These are phyloP conservation scores for Dactylonectria estremocensis DNA, from an alignment of 2,329 filamentous ascomycete genomes.

Conservation along the genomic window DNA sequence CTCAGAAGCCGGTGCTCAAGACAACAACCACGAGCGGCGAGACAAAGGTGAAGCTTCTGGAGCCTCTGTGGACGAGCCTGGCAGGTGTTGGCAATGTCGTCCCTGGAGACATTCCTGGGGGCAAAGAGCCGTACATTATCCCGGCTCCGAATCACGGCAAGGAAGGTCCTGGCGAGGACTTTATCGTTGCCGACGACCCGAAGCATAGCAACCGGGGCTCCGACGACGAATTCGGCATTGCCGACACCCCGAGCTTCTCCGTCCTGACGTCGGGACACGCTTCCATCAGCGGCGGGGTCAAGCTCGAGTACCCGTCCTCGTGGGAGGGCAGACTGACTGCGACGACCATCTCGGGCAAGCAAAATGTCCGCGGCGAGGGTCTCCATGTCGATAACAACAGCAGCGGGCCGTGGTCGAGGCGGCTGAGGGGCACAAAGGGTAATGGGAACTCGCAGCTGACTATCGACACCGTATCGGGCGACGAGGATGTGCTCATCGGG, in stretches of 20 bases:
- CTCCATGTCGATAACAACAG: constrained; percentile 56
- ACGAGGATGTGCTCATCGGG: constrained; percentile 49
- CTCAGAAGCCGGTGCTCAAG: constrained; percentile 50
- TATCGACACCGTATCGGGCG: constrained; percentile 51
- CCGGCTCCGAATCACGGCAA: constrained; percentile 11
- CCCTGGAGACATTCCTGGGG: constrained; percentile 33
- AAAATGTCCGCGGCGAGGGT: constrained; percentile 60
- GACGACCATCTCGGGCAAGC: constrained; percentile 57
- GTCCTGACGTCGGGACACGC: constrained; percentile 59
- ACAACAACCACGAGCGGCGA: constrained; percentile 63
- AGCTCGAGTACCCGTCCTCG: constrained; percentile 61
- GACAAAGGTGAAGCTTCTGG: constrained; percentile 57
- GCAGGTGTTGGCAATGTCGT: constrained; percentile 24
- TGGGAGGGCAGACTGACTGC: constrained; percentile 66
- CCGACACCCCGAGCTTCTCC: constrained; percentile 46
- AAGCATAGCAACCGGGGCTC: background rate
- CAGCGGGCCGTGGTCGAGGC: constrained; percentile 50
- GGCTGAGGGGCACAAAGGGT: constrained; percentile 60
- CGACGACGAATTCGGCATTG: background rate
- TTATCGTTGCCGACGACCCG: constrained; percentile 12
- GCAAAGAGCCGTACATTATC: constrained; percentile 42
- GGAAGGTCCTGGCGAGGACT: background rate
- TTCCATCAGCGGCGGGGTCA: constrained; percentile 61
- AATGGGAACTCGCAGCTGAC: constrained; percentile 52
- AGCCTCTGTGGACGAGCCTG: constrained; percentile 60